Evolutionary conservation across 2,329 filamentous ascomycete genomes (phyloP), one percentile per base, ranked within the genome.

Genomic region (Fusarium pseudograminearum): DNA sequence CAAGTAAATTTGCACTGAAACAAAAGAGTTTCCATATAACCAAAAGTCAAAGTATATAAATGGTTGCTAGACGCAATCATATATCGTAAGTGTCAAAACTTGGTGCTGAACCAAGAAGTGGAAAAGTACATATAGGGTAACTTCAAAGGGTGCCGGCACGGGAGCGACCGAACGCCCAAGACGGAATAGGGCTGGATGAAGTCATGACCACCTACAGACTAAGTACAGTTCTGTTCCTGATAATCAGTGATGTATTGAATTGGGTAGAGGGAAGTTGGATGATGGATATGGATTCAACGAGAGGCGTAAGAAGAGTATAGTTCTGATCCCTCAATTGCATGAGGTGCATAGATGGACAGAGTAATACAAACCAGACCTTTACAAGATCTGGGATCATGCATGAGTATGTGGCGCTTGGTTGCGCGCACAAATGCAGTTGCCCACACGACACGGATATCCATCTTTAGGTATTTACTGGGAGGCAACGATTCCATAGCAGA

Each of bases 101-200:
- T 16, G 31, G 36, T 22, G n/a, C 33, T n/a, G 30, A 36, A 36
- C 22, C 15, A 8, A 24, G 22, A 47, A 4, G 20, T 48, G 36
- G 22, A 24, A 18, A 8, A 15, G 52, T 73, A 30, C 65, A 73
- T 73, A 30, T 67, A 73, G 71, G 69, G 72, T 73, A 67, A 28
- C 26, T 26, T 6, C 9, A 41, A 46, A 41, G 36, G 20, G 30
- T 47, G 34, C 36, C 50, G 41, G 53, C 53, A 65, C 59, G 53
- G 58, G 59, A 60, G 40, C 52, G 34, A 51, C 58, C 33, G 47
- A 54, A 52, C 61, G 36, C 69, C 67, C 30, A 71, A 67, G 60
- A 50, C 20, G 62, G 54, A 72, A 65, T 70, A 66, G 69, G 70
- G 72, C 63, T 73, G 58, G 62, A 73, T 74, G 67, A 74, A 74